Evolutionary conservation across 2,329 filamentous ascomycete genomes (phyloP), one percentile per base, ranked within the genome.

Genomic region (Onygena corvina): DNA sequence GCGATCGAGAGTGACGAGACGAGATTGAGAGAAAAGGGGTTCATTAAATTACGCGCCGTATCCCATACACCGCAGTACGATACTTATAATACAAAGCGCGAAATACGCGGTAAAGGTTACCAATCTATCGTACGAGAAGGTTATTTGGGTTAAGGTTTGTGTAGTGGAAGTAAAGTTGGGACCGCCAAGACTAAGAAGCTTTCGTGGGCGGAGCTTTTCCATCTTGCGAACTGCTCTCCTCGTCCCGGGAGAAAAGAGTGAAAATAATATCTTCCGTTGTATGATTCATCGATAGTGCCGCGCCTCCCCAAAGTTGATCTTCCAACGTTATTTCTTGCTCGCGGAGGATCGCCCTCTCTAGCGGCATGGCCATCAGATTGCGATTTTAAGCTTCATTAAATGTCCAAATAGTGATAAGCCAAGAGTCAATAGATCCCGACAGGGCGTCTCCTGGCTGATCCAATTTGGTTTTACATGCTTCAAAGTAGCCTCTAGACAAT

Each of bases 251-350:
- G 11, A 12, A 20, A 14, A 5, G 16, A 14, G 14, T 9, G 36
- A 25, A 18, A n/a, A 12, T n/a, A n/a, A n/a, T n/a, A n/a, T n/a
- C n/a, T n/a, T n/a, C n/a, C n/a, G n/a, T n/a, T n/a, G n/a, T n/a
- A 42, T 42, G 38, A 42, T 42, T 42, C 38, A 42, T 42, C 38
- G 27, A 42, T 42, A 42, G 38, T n/a, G n/a, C n/a, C n/a, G n/a
- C n/a, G n/a, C 38, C 38, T 23, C 18, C 36, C 21, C 38, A 20
- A 23, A 42, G 27, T 20, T 42, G 38, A 42, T 42, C 38, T 42
- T 27, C 38, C 38, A 42, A 42, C 21, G 38, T 42, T 42, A 42
- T 42, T 42, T 42, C 38, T 29, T 21, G n/a, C 38, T 42, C 38
- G 38, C 38, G 38, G 38, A 42, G 38, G 38, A 42, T 42, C 38